Base-by-base conservation (phyloP, 2,329 filamentous ascomycete genomes). In the Pyrenochaeta sp. region DNA sequence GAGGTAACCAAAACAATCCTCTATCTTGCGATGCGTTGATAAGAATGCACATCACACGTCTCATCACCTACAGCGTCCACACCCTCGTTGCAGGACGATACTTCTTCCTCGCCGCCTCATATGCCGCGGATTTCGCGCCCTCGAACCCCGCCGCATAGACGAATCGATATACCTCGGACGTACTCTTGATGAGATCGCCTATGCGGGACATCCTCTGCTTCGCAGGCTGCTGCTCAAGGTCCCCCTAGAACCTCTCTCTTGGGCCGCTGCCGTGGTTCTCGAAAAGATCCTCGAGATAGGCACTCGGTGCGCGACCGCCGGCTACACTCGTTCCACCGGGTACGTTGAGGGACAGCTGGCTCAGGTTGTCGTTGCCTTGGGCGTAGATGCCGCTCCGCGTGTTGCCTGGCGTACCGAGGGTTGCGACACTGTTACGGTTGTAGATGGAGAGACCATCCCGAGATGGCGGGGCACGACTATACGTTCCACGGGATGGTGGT, bases 241-340 rank as follows among this genome's bases (percentile, higher is more conserved):
- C 49, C 39, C 52, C 52, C 71, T 75, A 76, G 51, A 70, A 75
- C 59, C 74, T 64, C 46, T 75, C 73, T 53, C 68, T 61, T 34
- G 71, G 65, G 12, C 64, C 75, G 50, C 72, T 75, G 24, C 79
- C 80, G 71, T 93, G 89, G 62, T 91, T 91, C 71, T 93, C 92
- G 60, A 97, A 90, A 49, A 98, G 79, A 75, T 97, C 93, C 58
- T 98, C 93, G 39, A 98, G 82, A 74, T 93, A 97, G 19, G 92
- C 91, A 75, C 92, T 96, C 0, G 94, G 94, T 15, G 93, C 90
- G 56, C 93, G 84, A 55, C 88, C 88, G 52, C 87, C 89, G 13
- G 87, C 83, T 2, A 65, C 72, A 39, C 50, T 66, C 27, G 71
- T 69, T 27, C 74, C 74, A 5, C 76, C 78, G 12, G 89, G 84